phyloP scores from a whole-genome alignment of 164 flowering plant species.

The Hamamelis virginiana region DNA sequence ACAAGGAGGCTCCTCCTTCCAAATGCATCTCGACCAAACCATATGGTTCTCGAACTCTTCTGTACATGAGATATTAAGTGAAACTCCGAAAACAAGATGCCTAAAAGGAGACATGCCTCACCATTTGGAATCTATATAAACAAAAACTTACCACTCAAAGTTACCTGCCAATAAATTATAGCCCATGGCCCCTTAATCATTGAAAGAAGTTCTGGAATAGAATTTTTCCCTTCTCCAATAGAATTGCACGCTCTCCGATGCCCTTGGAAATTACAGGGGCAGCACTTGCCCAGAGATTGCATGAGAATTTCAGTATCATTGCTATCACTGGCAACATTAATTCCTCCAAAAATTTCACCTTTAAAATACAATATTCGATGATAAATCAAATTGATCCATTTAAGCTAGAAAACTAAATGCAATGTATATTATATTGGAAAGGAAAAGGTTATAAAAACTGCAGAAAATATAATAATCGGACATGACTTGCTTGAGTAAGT shows the following conservation, averaged over 20 bases:
- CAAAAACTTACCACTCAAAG: slow-evolving; percentile 38
- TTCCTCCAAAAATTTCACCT: slow-evolving; percentile 96
- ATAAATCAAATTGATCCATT: slow-evolving; percentile 2
- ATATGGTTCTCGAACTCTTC: slow-evolving; percentile 72
- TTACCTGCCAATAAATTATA: slow-evolving; percentile 94
- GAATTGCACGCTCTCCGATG: slow-evolving; percentile 17
- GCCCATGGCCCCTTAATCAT: slow-evolving; percentile 93
- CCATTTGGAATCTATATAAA: slow-evolving; percentile 4
- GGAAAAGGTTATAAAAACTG: too few species aligned
- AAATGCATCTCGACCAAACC: slow-evolving; percentile 99
- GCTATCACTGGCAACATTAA: slow-evolving; percentile 44
- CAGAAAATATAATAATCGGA: too few species aligned
- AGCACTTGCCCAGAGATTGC: slow-evolving; percentile 56
- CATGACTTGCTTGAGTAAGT: too few species aligned
- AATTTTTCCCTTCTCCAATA: slow-evolving; percentile 18
- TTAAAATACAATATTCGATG: slow-evolving; percentile 6
- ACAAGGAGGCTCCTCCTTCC: slow-evolving; percentile 97
- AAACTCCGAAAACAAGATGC: slow-evolving; percentile 1
- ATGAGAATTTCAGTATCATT: slow-evolving; percentile 78
- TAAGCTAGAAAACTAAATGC: background rate
- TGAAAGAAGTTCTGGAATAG: slow-evolving; percentile 79
- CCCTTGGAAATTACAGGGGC: slow-evolving; percentile 43
- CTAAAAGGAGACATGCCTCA: background rate
- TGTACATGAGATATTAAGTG: slow-evolving; percentile 17
- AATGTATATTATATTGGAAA: too few species aligned